These are phyloP conservation scores for Hanseniaspora occidentalis DNA, from an alignment of 805 yeast species.

Conservation along the genomic window DNA sequence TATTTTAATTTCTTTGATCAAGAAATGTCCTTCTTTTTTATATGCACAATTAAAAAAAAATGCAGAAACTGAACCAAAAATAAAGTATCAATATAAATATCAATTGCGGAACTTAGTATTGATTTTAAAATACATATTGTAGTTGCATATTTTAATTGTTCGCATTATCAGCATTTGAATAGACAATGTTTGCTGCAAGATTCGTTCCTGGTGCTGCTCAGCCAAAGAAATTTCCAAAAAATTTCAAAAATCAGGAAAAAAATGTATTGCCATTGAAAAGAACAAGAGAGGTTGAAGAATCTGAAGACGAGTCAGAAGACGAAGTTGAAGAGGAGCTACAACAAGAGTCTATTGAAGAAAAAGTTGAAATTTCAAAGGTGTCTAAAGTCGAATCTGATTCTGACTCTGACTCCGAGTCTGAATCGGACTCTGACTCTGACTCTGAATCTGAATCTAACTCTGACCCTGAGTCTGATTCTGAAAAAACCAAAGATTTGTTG, in stretches of 20 bases:
- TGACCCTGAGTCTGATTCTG: constrained; percentile 7
- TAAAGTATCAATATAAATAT: no score
- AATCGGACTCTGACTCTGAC: constrained; percentile 7
- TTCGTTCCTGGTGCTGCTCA: constrained; percentile 37
- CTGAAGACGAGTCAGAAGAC: constrained; percentile 7
- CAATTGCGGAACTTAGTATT: no score
- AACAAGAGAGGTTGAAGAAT: constrained; percentile 8
- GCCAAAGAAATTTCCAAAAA: constrained; percentile 1
- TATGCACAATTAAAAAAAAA: no score
- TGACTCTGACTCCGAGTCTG: constrained; percentile 13
- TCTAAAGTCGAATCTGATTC: constrained; percentile 6
- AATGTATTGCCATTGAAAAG: constrained; percentile 18
- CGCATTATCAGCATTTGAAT: neutral
- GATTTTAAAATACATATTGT: no score
- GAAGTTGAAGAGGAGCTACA: constrained; percentile 8
- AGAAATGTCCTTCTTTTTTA: no score
- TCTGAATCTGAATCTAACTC: constrained; percentile 10
- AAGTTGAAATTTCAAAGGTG: constrained; percentile 7
- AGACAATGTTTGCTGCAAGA: constrained; percentile 51
- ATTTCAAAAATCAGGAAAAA: constrained; percentile 1
- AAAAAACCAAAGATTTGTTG: constrained; percentile 6
- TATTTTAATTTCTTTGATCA: no score
- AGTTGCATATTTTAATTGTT: no score
- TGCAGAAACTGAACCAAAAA: no score
- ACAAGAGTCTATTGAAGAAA: constrained; percentile 10